Conservation (phyloP, 257 asterid species). For the Gentiana straminea region DNA sequence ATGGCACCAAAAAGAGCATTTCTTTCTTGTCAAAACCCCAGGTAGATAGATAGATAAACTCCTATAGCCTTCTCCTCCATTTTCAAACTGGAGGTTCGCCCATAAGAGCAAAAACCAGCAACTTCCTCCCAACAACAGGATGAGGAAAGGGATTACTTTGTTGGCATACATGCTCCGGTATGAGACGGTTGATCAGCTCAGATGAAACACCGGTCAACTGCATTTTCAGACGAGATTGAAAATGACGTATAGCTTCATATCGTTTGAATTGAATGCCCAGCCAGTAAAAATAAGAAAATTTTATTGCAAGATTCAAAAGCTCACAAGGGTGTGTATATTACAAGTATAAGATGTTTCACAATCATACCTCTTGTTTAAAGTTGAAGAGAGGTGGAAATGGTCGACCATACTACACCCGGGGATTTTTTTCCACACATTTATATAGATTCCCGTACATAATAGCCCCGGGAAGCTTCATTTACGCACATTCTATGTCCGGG, state of each 20-base stretch:
- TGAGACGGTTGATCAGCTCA: conserved; percentile 46
- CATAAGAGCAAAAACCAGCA: conserved; percentile 1
- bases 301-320: no score
- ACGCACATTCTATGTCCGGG: no score
- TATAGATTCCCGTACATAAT: no score
- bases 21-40: conserved; percentile 15
- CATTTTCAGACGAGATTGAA: conserved; percentile 7
- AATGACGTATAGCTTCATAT: neutral
- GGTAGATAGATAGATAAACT: neutral
- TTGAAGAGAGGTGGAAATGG: conserved; percentile 71
- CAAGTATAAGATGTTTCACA: conserved; percentile 1
- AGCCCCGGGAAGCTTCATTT: no score
- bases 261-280: no score
- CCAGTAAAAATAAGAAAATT: no score
- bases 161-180: conserved; percentile 36
- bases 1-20: conserved; percentile 19
- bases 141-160: conserved; percentile 20
- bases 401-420: conserved; percentile 27
- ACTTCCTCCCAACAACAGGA: conserved; percentile 10
- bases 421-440: no score
- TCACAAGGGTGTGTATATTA: no score
- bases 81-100: neutral
- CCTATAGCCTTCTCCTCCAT: conserved; percentile 1
- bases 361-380: conserved; percentile 70
- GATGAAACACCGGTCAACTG: conserved; percentile 77